Conservation (phyloP, 192 early-diverging fungal genomes). For the Dissophora globulifera region DNA sequence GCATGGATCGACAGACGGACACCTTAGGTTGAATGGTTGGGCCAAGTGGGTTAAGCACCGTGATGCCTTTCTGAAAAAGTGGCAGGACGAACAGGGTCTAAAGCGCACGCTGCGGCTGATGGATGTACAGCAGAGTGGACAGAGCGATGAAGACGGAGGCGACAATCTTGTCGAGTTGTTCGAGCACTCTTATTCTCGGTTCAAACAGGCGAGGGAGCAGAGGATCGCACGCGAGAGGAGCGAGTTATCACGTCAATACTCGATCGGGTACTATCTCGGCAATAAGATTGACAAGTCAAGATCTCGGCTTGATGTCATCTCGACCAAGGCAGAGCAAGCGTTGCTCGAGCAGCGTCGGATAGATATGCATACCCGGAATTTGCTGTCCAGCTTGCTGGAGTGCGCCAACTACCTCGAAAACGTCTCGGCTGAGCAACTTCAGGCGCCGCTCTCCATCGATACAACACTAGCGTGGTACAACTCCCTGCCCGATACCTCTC, state of each 20-base stretch:
- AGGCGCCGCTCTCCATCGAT: constrained; percentile 45
- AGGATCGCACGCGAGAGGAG: constrained; percentile 43
- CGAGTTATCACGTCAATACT: constrained; percentile 47
- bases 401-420: constrained; percentile 49
- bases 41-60: constrained; percentile 56
- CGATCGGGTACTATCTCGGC: constrained; percentile 45
- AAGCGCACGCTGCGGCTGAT: constrained; percentile 36
- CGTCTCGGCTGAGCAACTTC: constrained; percentile 31
- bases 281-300: constrained; percentile 49
- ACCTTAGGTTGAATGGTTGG: constrained; percentile 54
- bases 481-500: constrained; percentile 37
- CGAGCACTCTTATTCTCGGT: constrained; percentile 52
- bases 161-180: constrained; percentile 50
- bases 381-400: constrained; percentile 45
- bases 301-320: constrained; percentile 43
- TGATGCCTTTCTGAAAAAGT: constrained; percentile 53
- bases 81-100: constrained; percentile 37
- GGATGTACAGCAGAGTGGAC: constrained; percentile 18
- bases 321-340: constrained; percentile 38
- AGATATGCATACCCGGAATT: constrained; percentile 44
- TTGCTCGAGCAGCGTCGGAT: constrained; percentile 31
- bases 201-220: constrained; percentile 40
- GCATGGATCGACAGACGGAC: constrained; percentile 53
- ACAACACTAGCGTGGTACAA: constrained; percentile 51
- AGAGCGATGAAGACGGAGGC: constrained; percentile 16